These are phyloP conservation scores for Cytidiella melzeri DNA, from an alignment of 768 basidiomycete genomes.

Conservation along the genomic window DNA sequence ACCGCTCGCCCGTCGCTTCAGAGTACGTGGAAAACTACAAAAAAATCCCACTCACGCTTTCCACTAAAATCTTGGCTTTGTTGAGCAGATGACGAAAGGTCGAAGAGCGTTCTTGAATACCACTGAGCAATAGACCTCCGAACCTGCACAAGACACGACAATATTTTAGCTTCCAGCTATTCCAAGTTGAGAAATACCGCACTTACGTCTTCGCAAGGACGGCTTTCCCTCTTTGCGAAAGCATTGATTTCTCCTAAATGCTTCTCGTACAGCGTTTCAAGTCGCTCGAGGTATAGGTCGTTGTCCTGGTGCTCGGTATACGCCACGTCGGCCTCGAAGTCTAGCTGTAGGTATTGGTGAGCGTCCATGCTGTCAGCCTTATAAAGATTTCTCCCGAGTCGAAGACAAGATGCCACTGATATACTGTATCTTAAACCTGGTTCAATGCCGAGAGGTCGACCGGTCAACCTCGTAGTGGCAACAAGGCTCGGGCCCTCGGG, in stretches of 20 bases:
- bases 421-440: too few relatives aligned
- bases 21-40: slow-evolving; percentile 2
- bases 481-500: too few relatives aligned
- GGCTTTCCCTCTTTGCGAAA: slow-evolving; percentile 55
- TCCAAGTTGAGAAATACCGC: neutral
- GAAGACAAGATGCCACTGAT: too few relatives aligned
- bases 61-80: neutral
- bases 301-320: too few relatives aligned
- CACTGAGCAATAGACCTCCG: slow-evolving; percentile 52
- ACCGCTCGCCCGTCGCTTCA: neutral
- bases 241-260: slow-evolving; percentile 48
- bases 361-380: too few relatives aligned
- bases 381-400: too few relatives aligned
- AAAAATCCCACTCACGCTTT: slow-evolving; percentile 3
- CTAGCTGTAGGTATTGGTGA: too few relatives aligned
- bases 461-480: too few relatives aligned
- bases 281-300: slow-evolving; percentile 54
- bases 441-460: too few relatives aligned
- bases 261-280: slow-evolving; percentile 60
- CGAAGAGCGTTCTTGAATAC: slow-evolving; percentile 55
- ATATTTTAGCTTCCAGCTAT: neutral
- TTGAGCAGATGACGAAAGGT: slow-evolving; percentile 7
- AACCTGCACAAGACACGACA: slow-evolving; percentile 29
- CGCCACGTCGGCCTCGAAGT: too few relatives aligned
- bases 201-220: slow-evolving; percentile 55